Conservation (phyloP, 192 early-diverging fungal genomes). For the Podila minutissima region DNA sequence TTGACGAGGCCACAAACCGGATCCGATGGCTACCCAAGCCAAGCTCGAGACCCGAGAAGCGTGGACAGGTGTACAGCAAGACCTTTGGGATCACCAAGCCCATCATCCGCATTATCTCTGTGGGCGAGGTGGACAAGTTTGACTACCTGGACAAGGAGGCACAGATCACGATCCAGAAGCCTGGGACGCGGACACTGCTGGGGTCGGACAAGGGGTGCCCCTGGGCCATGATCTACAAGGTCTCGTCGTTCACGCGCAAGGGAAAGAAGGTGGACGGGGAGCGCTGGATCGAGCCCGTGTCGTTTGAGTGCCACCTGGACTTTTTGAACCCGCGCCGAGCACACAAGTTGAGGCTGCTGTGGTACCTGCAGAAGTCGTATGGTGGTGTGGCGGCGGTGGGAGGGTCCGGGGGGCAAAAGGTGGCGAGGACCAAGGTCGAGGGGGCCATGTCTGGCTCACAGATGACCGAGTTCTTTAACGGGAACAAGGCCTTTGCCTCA, state of each 20-base stretch:
- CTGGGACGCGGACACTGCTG: conserved; percentile 45
- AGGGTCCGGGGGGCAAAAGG: conserved; percentile 16
- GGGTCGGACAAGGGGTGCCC: conserved; percentile 50
- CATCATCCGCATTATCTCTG: conserved; percentile 51
- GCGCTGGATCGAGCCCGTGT: conserved; percentile 47
- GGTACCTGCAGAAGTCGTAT: conserved; percentile 49
- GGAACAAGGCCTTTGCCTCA: not conserved
- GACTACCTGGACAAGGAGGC: conserved; percentile 58
- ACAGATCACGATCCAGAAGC: conserved; percentile 49
- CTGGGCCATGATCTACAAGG: conserved; percentile 54
- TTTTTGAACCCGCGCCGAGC: conserved; percentile 55
- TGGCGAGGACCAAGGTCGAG: conserved; percentile 39
- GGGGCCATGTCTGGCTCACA: conserved; percentile 16
- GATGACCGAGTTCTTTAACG: conserved; percentile 43
- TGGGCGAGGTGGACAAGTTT: conserved; percentile 51
- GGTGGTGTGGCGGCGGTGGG: conserved; percentile 10
- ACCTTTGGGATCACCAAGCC: conserved; percentile 55
- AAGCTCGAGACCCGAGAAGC: conserved; percentile 15
- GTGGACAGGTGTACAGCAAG: conserved; percentile 52
- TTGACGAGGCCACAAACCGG: conserved; percentile 52
- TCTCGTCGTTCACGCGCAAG: conserved; percentile 52
- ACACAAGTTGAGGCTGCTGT: conserved; percentile 41
- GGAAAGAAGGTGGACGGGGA: conserved; percentile 54
- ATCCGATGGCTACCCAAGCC: conserved; percentile 46
- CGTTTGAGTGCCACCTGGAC: conserved; percentile 53